These are phyloP conservation scores for Asterella californica DNA, from an alignment of 225 moss, liverwort and hornwort genomes.

Conservation along the genomic window DNA sequence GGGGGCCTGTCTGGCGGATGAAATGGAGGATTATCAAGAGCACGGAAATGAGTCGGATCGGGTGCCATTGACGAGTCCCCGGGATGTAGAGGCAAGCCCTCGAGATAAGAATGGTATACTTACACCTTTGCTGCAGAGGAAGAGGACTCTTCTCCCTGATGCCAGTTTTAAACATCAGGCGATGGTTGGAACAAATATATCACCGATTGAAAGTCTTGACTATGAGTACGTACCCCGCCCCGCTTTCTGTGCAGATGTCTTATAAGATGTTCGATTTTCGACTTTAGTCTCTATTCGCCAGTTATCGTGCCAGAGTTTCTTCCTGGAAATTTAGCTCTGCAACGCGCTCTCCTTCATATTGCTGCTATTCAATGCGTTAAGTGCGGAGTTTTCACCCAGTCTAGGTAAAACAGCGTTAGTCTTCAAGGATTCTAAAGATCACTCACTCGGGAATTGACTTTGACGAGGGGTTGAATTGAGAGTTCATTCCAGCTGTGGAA, in stretches of 20 bases:
- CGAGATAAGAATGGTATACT: neutral
- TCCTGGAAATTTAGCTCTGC: too few relatives aligned
- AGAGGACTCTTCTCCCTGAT: conserved; percentile 12
- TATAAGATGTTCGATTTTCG: neutral
- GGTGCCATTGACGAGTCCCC: neutral
- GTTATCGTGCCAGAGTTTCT: neutral
- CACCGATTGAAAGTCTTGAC: conserved; percentile 75
- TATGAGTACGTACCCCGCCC: conserved; percentile 60
- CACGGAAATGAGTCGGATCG: neutral
- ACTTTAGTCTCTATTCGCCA: neutral
- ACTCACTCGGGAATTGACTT: too few relatives aligned
- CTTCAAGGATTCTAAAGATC: too few relatives aligned
- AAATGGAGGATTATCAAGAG: conserved; percentile 3
- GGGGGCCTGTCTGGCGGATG: neutral
- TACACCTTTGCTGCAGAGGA: conserved; percentile 11
- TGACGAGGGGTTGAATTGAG: too few relatives aligned
- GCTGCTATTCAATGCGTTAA: too few relatives aligned
- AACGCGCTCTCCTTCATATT: too few relatives aligned
- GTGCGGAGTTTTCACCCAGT: too few relatives aligned
- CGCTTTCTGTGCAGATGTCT: neutral
- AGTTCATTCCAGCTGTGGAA: too few relatives aligned
- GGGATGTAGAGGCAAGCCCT: neutral
- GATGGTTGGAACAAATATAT: conserved; percentile 42
- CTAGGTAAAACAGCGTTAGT: too few relatives aligned
- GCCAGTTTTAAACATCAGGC: conserved; percentile 44